Evolutionary conservation across 306 rosid genomes (phyloP).

Genomic region (Trifolium dubium): DNA sequence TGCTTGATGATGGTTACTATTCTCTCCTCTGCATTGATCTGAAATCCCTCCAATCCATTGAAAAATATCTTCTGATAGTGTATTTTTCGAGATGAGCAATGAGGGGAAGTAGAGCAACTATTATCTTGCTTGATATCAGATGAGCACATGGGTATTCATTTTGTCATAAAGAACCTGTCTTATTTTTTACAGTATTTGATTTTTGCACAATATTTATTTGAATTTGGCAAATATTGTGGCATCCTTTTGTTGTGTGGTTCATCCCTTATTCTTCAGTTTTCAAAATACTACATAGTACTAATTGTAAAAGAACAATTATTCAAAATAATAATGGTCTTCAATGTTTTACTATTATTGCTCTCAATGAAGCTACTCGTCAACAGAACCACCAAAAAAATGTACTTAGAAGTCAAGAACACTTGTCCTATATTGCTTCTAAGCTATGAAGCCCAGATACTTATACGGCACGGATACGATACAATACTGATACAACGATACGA

Average conservation of each 20-base stretch:
- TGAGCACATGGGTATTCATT: not conserved
- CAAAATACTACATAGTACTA: too few relatives aligned
- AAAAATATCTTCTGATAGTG: too few relatives aligned
- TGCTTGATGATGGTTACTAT: too few relatives aligned
- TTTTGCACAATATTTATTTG: not conserved
- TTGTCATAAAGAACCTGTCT: not conserved
- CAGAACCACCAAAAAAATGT: constrained; percentile 8
- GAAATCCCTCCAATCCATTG: too few relatives aligned
- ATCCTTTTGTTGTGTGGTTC: not conserved
- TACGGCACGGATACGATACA: too few relatives aligned
- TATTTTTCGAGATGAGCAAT: too few relatives aligned
- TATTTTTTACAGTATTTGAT: too few relatives aligned
- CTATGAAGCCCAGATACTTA: too few relatives aligned
- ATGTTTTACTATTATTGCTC: not conserved
- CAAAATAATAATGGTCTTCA: not conserved
- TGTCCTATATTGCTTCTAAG: not conserved
- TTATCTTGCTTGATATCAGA: not conserved
- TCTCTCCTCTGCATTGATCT: too few relatives aligned
- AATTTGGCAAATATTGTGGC: not conserved
- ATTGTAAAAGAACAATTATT: not conserved
- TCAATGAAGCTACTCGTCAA: not conserved
- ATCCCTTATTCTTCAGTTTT: not conserved
- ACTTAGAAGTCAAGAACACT: not conserved
- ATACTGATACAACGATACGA: too few relatives aligned
- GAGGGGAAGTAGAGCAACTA: too few relatives aligned